These are phyloP conservation scores for Colletotrichum kahawae DNA, from an alignment of 2,329 filamentous ascomycete genomes.

Conservation along the genomic window DNA sequence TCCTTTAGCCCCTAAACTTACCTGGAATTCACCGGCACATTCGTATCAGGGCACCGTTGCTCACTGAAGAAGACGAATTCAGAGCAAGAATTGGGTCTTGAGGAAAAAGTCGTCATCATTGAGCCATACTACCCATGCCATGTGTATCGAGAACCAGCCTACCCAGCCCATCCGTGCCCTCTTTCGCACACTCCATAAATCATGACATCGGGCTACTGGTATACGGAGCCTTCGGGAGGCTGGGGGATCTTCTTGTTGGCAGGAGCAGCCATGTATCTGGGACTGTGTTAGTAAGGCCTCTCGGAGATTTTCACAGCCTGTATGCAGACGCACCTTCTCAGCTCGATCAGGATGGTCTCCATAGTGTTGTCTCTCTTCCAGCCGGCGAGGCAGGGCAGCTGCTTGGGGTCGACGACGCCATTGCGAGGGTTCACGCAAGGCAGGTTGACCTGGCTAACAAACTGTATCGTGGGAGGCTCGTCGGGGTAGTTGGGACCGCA, in stretches of 20 bases:
- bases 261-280: constrained; percentile 89
- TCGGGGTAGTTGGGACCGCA: constrained; percentile 92
- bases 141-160: constrained; percentile 1
- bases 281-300: constrained; percentile 12
- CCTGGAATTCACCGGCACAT: background rate
- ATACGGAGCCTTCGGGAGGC: constrained; percentile 80
- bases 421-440: constrained; percentile 85
- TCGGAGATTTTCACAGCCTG: background rate
- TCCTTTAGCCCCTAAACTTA: background rate
- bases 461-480: constrained; percentile 85
- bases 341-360: constrained; percentile 89
- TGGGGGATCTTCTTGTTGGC: constrained; percentile 95
- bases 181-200: constrained; percentile 3
- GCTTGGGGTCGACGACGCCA: constrained; percentile 83
- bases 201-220: constrained; percentile 25
- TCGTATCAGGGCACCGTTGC: background rate
- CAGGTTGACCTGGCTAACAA: constrained; percentile 94
- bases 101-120: constrained; percentile 15
- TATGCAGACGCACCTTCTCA: constrained; percentile 67
- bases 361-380: constrained; percentile 96
- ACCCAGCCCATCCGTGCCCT: background rate
- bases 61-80: background rate
- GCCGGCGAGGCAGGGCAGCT: constrained; percentile 82
- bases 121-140: constrained; percentile 16
- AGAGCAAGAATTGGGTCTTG: background rate